Evolutionary conservation across 495 filamentous ascomycete species (phyloP).

Genomic region (Penicillium salamii): DNA sequence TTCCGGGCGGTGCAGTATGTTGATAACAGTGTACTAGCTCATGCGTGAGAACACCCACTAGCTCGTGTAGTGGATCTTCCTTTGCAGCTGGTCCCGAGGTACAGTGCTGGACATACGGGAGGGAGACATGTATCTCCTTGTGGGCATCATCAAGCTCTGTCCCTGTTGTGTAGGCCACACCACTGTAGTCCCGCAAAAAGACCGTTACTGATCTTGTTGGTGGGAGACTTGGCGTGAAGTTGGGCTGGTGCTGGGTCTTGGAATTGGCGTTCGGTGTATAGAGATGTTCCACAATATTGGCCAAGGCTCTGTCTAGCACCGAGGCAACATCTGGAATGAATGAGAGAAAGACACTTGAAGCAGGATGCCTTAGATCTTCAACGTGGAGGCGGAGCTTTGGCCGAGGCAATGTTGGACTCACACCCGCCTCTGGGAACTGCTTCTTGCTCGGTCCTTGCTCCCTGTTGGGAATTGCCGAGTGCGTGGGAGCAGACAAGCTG

Average conservation of each 20-base stretch:
- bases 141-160: conserved; percentile 80
- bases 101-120: conserved; percentile 64
- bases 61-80: conserved; percentile 53
- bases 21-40: conserved; percentile 98
- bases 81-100: conserved; percentile 26
- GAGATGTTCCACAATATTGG: conserved; percentile 60
- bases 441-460: conserved; percentile 1
- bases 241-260: conserved; percentile 4
- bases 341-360: conserved; percentile 59
- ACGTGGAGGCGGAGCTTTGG: conserved; percentile 70
- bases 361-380: conserved; percentile 65
- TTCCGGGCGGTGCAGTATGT: conserved; percentile 58
- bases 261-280: conserved; percentile 46
- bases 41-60: conserved; percentile 81
- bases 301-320: conserved; percentile 59
- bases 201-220: conserved; percentile 78
- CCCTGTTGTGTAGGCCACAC: conserved; percentile 87
- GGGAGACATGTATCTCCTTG: conserved; percentile 91
- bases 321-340: conserved; percentile 53
- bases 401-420: conserved; percentile 23
- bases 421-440: not conserved
- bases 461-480: conserved; percentile 12
- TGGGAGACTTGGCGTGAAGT: conserved; percentile 40
- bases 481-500: conserved; percentile 6
- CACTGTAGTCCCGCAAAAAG: conserved; percentile 72